Conservation (phyloP, 1,284 basidiomycete species). For the Peniophora sp. region DNA sequence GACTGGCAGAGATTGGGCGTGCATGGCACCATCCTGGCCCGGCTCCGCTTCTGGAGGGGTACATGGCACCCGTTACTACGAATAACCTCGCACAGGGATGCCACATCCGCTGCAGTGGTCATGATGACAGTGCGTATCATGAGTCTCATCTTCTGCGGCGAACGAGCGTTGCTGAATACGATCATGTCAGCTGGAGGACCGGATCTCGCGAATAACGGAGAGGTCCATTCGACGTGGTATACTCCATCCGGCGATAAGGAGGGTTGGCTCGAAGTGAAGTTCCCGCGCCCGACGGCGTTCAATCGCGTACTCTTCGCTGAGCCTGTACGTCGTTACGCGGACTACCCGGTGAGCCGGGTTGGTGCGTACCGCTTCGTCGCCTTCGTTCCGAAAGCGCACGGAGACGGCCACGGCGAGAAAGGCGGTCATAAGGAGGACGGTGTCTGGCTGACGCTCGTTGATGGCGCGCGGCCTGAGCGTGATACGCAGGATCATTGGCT, state of each 20-base stretch:
- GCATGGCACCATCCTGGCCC: constrained; percentile 7
- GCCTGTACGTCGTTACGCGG: constrained; percentile 6
- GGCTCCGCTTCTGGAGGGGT: neutral
- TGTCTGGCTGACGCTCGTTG: neutral
- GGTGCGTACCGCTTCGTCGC: constrained; percentile 2
- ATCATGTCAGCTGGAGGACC: constrained; percentile 3
- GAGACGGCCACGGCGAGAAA: neutral
- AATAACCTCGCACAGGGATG: constrained; percentile 4
- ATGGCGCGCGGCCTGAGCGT: neutral
- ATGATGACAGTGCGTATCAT: neutral
- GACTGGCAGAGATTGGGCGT: constrained; percentile 6
- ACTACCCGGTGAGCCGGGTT: constrained; percentile 5
- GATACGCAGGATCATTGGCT: constrained; percentile 1
- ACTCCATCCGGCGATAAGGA: constrained; percentile 1
- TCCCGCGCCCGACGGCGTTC: constrained; percentile 3
- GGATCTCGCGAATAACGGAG: constrained; percentile 7
- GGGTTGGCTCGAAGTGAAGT: constrained; percentile 8
- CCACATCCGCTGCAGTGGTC: constrained; percentile 3
- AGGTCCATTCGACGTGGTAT: constrained; percentile 4
- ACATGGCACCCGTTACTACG: constrained; percentile 5
- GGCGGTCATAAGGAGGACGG: neutral
- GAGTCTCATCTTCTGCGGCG: neutral
- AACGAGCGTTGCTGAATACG: neutral
- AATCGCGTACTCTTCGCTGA: constrained; percentile 6
- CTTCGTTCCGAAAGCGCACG: neutral